Base-by-base conservation (phyloP, 352 stramenopile species). In the Globisporangium orthogonon region DNA sequence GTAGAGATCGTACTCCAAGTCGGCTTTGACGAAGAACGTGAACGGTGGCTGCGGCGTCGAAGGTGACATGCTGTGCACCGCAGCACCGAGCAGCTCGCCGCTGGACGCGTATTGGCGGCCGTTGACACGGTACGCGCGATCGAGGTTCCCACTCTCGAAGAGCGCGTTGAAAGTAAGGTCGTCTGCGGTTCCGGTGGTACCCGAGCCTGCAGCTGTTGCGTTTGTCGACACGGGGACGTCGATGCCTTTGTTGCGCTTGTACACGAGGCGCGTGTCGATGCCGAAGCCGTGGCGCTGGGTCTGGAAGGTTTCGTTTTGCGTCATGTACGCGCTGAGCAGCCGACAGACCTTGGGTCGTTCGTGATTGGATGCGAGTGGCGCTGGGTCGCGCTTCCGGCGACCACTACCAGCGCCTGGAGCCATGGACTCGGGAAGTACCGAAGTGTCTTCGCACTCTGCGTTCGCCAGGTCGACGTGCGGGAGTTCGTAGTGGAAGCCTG, bases 101-200 rank as follows among this genome's bases (percentile, higher is more conserved):
- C 65, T 79, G 1, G 71, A 60, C 11, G 76, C 66, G 35, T 90
- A 90, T 47, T 78, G 69, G n/a, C 76, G 67, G 0, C 73, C 70
- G 3, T 78, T 41, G 1, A 90, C 70, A 29, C 79, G 79, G 60
- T 87, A 89, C 13, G 65, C 78, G 57, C 76, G 69, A 37, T 89
- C 78, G 45, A 94, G 63, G 55, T 94, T 94, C 14, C 80, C 81
- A 39, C 81, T 91, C 53, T 94, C 83, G 50, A 93, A 93, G 11
- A 78, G 67, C 18, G 81, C 67, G 55, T 73, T 61, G 57, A 93
- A 91, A 46, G 46, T 48, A 29, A 92, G 30, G 29, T 87, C 70
- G 14, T 82, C 78, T 0, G n/a, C 35, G 4, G 5, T 15, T 11
- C 9, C 46, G 39, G 15, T 48, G 47, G 1, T 40, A 7, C 47